phyloP scores from a whole-genome alignment of 2,329 filamentous ascomycete species.

The Annulohypoxylon truncatum region DNA sequence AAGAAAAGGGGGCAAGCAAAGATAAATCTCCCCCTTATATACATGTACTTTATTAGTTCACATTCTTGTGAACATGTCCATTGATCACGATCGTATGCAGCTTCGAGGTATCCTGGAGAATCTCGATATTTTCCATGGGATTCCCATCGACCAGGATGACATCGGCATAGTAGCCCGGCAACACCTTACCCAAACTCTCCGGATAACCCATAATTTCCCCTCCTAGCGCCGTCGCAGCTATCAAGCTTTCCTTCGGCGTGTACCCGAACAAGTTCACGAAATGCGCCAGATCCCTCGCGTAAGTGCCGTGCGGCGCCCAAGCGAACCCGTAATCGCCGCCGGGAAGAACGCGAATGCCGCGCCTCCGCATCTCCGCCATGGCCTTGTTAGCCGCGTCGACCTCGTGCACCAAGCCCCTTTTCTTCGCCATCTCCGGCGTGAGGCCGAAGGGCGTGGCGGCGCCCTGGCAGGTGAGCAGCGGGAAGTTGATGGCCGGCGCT shows the following conservation, averaged over 20 bases:
- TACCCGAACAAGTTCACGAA: slow-evolving; percentile 59
- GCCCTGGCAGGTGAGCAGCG: slow-evolving; percentile 50
- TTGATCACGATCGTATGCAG: slow-evolving; percentile 61
- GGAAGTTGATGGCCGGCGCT: slow-evolving; percentile 58
- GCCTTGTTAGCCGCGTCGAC: slow-evolving; percentile 54
- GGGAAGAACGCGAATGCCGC: slow-evolving; percentile 59
- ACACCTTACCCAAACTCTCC: slow-evolving; percentile 55
- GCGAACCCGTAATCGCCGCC: slow-evolving; percentile 61
- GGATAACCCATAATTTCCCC: slow-evolving; percentile 55
- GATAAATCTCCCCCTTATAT: no score
- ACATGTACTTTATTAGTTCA: not conserved
- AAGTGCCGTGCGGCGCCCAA: slow-evolving; percentile 61
- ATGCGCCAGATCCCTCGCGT: slow-evolving; percentile 59
- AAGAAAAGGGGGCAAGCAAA: no score
- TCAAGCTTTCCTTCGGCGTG: slow-evolving; percentile 57
- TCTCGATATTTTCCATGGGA: slow-evolving; percentile 55
- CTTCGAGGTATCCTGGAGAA: slow-evolving; percentile 57
- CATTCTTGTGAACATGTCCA: slow-evolving; percentile 51
- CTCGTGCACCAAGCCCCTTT: slow-evolving; percentile 58
- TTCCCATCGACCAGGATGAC: slow-evolving; percentile 60
- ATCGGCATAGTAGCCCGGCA: slow-evolving; percentile 57
- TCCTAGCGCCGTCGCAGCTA: slow-evolving; percentile 57
- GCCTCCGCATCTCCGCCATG: slow-evolving; percentile 58
- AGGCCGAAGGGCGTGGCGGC: slow-evolving; percentile 55
- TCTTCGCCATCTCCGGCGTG: slow-evolving; percentile 55